Evolutionary conservation across 2,329 filamentous ascomycete genomes (phyloP).

Genomic region (Trichophyton rubrum): DNA sequence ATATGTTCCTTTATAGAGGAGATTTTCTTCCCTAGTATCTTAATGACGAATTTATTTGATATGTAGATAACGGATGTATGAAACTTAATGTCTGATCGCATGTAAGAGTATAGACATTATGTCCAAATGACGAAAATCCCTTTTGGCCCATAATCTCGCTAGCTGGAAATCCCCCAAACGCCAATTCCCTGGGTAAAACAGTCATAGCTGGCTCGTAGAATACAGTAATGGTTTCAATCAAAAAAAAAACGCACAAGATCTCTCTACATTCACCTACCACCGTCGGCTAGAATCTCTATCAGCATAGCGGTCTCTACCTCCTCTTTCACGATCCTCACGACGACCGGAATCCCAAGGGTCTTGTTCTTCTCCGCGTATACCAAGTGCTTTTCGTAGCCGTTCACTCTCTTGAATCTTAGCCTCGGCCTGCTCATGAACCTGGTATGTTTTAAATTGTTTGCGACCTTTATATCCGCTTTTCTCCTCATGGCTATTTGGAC

Average conservation of each 20-base stretch:
- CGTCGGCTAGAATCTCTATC: neutral
- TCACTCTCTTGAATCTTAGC: conserved; percentile 96
- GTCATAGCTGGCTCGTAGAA: neutral
- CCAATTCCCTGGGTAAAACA: neutral
- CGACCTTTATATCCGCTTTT: conserved; percentile 17
- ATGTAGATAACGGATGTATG: neutral
- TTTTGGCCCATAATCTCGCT: neutral
- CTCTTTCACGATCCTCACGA: conserved; percentile 1
- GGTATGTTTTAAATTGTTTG: conserved; percentile 66
- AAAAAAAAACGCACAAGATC: neutral
- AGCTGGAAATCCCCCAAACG: neutral
- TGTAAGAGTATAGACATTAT: neutral
- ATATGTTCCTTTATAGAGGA: neutral
- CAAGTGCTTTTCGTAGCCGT: conserved; percentile 69
- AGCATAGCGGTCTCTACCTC: neutral
- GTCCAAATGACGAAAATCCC: neutral
- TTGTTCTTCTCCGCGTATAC: conserved; percentile 49
- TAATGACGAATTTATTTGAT: neutral
- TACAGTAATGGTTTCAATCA: neutral
- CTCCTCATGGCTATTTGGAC: conserved; percentile 19
- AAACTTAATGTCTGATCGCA: neutral
- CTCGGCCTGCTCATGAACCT: conserved; percentile 90
- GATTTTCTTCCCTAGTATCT: neutral
- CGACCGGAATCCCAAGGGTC: neutral
- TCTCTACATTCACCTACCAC: neutral